Conservation (phyloP, 2,329 filamentous ascomycete species). For the Alternaria triticina region DNA sequence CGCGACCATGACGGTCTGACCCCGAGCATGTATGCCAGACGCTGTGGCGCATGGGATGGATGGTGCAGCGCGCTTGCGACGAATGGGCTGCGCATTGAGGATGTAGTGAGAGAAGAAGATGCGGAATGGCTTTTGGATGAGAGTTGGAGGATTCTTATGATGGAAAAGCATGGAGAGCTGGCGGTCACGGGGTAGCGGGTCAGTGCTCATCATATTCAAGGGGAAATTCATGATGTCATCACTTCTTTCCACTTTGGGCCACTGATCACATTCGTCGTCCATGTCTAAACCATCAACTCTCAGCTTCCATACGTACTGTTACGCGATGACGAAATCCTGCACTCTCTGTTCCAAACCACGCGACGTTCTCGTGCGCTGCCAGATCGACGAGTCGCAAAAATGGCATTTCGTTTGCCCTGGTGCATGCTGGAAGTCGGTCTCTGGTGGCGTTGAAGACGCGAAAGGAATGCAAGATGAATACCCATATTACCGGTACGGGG, state of each 20-base stretch:
- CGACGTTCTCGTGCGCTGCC: conserved; percentile 52
- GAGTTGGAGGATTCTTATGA: conserved; percentile 1
- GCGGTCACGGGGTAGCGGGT: background rate
- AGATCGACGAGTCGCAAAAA: conserved; percentile 47
- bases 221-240: conserved; percentile 16
- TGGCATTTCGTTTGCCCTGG: conserved; percentile 56
- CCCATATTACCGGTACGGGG: conserved; percentile 35
- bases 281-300: background rate
- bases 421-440: conserved; percentile 52
- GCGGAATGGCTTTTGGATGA: conserved; percentile 5
- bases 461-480: conserved; percentile 22
- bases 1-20: background rate
- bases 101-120: conserved; percentile 1
- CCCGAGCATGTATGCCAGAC: conserved; percentile 6
- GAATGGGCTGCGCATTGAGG: conserved; percentile 1
- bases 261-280: background rate
- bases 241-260: background rate
- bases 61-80: conserved; percentile 11
- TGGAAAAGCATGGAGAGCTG: background rate
- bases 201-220: too few relatives aligned
- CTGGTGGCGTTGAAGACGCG: conserved; percentile 53
- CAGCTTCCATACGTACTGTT: background rate
- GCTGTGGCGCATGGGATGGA: background rate
- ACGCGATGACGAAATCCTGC: conserved; percentile 46
- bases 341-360: conserved; percentile 49